Percentiles rank a stretch among this genome's conserved stretches.
These are phyloP conservation scores for Thermothelomyces thermophilus DNA, from an alignment of 2,329 filamentous ascomycete genomes.

Conservation along the genomic window DNA sequence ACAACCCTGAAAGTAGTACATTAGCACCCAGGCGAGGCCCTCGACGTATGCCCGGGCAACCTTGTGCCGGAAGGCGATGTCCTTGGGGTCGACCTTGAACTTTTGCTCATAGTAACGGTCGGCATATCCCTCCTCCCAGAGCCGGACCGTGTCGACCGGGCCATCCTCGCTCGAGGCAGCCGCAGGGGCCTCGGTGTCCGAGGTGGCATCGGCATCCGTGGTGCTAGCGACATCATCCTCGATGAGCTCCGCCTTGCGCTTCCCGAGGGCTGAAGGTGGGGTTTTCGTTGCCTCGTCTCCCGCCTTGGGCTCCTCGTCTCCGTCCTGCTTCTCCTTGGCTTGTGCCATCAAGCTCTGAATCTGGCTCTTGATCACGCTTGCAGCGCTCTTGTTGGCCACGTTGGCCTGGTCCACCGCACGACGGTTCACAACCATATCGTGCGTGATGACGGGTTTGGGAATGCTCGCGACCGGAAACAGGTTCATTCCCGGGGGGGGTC, in stretches of 20 bases:
- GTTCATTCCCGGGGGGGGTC: conserved; percentile 19
- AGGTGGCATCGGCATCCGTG: conserved; percentile 50
- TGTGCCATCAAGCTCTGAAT: conserved; percentile 48
- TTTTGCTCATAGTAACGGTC: conserved; percentile 98
- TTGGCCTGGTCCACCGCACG: conserved; percentile 61
- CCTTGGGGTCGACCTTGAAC: conserved; percentile 74
- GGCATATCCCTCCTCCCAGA: conserved; percentile 94
- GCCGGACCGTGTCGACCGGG: conserved; percentile 70
- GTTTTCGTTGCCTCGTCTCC: conserved; percentile 16
- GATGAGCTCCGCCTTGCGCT: conserved; percentile 69
- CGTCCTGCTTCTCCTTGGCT: conserved; percentile 16
- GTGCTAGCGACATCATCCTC: conserved; percentile 55
- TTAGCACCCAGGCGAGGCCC: conserved; percentile 87
- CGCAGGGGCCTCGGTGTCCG: conserved; percentile 40
- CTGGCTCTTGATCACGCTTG: conserved; percentile 76
- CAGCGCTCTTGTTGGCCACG: conserved; percentile 87
- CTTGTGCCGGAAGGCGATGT: conserved; percentile 79
- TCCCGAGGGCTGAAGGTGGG: conserved; percentile 35
- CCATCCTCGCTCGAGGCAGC: conserved; percentile 54
- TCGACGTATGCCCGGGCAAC: conserved; percentile 91
- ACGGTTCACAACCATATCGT: conserved; percentile 82
- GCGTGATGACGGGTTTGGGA: conserved; percentile 59
- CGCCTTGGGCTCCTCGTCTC: conserved; percentile 8
- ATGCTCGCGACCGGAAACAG: conserved; percentile 40
- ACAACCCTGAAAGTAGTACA: conserved; percentile 97